These are phyloP conservation scores for Colletotrichum scovillei DNA, from an alignment of 2,329 filamentous ascomycete species.

Conservation along the genomic window DNA sequence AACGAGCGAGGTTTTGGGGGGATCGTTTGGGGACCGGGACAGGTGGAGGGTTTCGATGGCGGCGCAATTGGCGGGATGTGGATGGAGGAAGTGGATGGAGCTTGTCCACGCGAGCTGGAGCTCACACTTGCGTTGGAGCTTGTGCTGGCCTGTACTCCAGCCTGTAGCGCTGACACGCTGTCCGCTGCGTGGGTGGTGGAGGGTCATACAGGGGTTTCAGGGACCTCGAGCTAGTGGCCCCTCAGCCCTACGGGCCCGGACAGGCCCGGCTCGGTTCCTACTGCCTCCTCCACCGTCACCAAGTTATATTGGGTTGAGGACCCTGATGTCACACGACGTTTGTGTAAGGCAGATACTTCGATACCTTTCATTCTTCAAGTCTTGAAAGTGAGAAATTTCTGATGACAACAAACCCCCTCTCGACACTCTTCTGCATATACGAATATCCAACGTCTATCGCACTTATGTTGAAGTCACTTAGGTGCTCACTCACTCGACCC, in stretches of 20 bases:
- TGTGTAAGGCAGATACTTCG: background rate
- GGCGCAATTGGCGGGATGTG: constrained; percentile 29
- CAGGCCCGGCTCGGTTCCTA: background rate
- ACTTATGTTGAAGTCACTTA: background rate
- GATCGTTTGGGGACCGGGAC: constrained; percentile 3
- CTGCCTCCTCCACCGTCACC: background rate
- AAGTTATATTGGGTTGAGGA: background rate
- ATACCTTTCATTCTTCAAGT: background rate
- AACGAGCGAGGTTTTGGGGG: background rate
- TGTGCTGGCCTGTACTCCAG: constrained; percentile 1
- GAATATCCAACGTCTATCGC: background rate
- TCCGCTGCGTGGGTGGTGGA: constrained; percentile 15
- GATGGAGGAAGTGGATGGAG: constrained; percentile 23
- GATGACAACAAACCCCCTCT: background rate
- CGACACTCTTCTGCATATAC: background rate
- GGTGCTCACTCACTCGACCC: background rate
- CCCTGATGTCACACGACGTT: background rate
- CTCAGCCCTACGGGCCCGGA: constrained; percentile 24
- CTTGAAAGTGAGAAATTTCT: background rate
- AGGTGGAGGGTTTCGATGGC: constrained; percentile 17
- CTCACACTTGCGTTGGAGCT: constrained; percentile 19
- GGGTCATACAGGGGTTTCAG: constrained; percentile 21
- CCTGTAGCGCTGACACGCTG: constrained; percentile 27
- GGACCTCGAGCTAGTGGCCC: constrained; percentile 5
- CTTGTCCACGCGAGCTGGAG: background rate